Base-by-base conservation (phyloP, 805 yeast species). In the Debaryomyces prosopidis region DNA sequence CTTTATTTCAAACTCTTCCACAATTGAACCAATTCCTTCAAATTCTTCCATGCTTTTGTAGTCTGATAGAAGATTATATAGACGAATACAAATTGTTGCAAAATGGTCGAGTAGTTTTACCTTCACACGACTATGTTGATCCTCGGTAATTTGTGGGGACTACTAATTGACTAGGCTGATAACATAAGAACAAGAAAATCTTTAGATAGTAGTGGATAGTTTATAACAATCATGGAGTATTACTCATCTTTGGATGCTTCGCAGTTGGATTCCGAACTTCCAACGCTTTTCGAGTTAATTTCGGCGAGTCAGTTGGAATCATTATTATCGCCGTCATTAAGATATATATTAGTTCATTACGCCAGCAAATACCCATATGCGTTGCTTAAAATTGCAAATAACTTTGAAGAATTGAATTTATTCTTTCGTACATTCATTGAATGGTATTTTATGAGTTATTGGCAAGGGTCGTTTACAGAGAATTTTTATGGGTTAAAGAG, bases 381-480 rank as follows among this genome's bases (percentile, higher is more conserved):
- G 49, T 68, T 87, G 12, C 72, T 89, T 12, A 63, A 75, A 45
- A 51, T 86, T 3, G 80, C 89, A 20, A 81, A 86, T 54, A 69
- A 73, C 36, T 90, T 87, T 58, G 97, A 92, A 61, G 96, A 89
- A 68, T 57, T 89, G 31, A 85, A 85, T 54, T 61, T 85, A 3
- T 47, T 79, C 2, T 48, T 85, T 2, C 69, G 91, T 56, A 82
- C 87, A 0, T 46, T 77, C 3, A 68, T 92, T 1, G 97, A 94
- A 62, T 82, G 82, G 72, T 75, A 78, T 49, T 87, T 84, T 53
- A 63, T 92, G 40, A 77, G 70, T 42, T 72, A 73, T 40, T 87
- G 94, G 89, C 91, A 88, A 56, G 81, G 95, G 0, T 81, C 94
- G 2, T 89, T 92, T 57, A 89, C 96, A 0, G 97, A 92, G 62